These are phyloP conservation scores for Chrysoporthe austroafricana DNA, from an alignment of 2,329 filamentous ascomycete species.

Conservation along the genomic window DNA sequence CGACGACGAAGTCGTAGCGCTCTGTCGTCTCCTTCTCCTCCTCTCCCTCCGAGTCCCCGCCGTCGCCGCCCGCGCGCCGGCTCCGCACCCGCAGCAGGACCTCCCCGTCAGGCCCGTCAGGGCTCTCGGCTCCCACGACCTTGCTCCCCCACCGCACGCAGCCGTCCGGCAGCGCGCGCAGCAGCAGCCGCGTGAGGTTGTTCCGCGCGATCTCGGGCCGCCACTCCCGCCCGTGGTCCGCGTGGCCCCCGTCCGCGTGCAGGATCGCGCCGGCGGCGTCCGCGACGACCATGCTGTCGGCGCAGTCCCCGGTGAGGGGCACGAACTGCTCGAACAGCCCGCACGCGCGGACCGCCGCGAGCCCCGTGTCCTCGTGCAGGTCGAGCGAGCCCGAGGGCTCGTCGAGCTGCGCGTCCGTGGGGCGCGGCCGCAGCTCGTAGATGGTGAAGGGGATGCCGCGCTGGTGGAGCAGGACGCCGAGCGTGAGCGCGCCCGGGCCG, in stretches of 20 bases:
- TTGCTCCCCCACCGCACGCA: slow-evolving; percentile 45
- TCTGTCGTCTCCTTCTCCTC: slow-evolving; percentile 32
- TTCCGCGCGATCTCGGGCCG: slow-evolving; percentile 46
- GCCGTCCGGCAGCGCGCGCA: slow-evolving; percentile 36
- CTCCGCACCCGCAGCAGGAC: slow-evolving; percentile 27
- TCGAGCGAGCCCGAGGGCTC: slow-evolving; percentile 50
- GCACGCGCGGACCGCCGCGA: slow-evolving; percentile 48
- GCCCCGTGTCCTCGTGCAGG: slow-evolving; percentile 50
- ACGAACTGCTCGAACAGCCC: slow-evolving; percentile 50
- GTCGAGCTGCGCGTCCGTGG: slow-evolving; percentile 34
- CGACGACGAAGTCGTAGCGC: slow-evolving; percentile 43
- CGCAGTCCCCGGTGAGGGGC: slow-evolving; percentile 46
- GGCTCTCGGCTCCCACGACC: slow-evolving; percentile 33
- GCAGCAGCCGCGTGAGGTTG: slow-evolving; percentile 40
- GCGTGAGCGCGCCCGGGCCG: slow-evolving; percentile 51
- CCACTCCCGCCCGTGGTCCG: slow-evolving; percentile 28
- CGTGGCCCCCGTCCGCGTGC: slow-evolving; percentile 32
- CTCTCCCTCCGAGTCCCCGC: neutral
- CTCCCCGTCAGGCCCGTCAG: slow-evolving; percentile 1
- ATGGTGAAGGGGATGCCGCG: slow-evolving; percentile 40
- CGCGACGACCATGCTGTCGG: slow-evolving; percentile 43
- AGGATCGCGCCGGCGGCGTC: slow-evolving; percentile 37
- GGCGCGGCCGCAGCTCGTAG: slow-evolving; percentile 40
- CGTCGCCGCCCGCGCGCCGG: neutral
- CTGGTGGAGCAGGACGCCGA: slow-evolving; percentile 50